Evolutionary conservation across 768 basidiomycete genomes (phyloP).

Genomic region (Phanerochaete sordida): DNA sequence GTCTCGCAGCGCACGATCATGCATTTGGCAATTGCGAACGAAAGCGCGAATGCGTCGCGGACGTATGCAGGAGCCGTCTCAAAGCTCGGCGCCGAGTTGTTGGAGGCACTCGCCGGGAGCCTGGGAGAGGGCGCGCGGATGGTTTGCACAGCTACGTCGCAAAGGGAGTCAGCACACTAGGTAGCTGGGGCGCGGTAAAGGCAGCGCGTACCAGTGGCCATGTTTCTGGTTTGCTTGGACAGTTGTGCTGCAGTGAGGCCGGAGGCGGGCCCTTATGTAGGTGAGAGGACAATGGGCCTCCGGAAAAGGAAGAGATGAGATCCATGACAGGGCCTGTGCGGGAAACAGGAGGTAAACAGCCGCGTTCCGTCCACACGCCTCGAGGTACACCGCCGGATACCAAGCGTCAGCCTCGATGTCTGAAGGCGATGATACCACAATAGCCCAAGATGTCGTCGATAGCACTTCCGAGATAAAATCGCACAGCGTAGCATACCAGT

Average conservation of each 20-base stretch:
- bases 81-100: background rate
- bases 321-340: background rate
- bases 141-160: background rate
- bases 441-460: too few relatives aligned
- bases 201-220: background rate
- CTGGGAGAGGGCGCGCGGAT: background rate
- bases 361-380: too few relatives aligned
- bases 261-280: background rate
- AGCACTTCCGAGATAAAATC: too few relatives aligned
- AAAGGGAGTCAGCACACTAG: too few relatives aligned
- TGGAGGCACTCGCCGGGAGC: background rate
- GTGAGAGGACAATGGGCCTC: background rate
- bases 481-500: too few relatives aligned
- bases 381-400: too few relatives aligned
- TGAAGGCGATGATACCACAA: too few relatives aligned
- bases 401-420: too few relatives aligned
- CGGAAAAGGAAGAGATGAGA: background rate
- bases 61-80: background rate
- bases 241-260: too few relatives aligned
- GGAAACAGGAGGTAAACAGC: too few relatives aligned
- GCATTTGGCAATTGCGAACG: background rate
- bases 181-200: background rate
- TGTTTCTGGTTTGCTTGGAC: background rate
- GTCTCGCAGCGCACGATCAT: background rate
- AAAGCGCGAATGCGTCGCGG: background rate